These are phyloP conservation scores for Clavariopsis aquatica DNA, from an alignment of 495 filamentous ascomycete genomes.

Conservation along the genomic window DNA sequence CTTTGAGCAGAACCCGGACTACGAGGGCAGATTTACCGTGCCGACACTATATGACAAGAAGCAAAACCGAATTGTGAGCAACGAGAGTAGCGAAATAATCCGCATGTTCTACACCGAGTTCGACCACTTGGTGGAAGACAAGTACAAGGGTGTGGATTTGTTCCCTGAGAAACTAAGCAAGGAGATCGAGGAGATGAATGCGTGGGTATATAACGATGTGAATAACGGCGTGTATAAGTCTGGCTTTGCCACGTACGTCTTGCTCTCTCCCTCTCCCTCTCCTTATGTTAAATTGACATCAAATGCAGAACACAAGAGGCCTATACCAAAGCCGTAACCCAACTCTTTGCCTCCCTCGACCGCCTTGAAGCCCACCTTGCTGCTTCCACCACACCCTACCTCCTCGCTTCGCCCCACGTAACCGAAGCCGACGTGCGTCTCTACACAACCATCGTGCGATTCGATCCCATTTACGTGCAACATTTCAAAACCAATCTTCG, in stretches of 20 bases:
- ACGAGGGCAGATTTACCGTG: constrained; percentile 75
- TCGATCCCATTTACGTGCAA: constrained; percentile 88
- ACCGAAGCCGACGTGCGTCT: constrained; percentile 84
- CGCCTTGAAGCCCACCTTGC: constrained; percentile 66
- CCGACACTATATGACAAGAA: constrained; percentile 78
- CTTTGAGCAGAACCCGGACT: constrained; percentile 65
- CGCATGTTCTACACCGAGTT: constrained; percentile 75
- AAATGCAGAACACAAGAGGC: constrained; percentile 64
- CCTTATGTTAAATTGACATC: constrained; percentile 18
- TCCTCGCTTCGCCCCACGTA: constrained; percentile 62
- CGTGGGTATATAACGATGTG: constrained; percentile 80
- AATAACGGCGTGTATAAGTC: constrained; percentile 87
- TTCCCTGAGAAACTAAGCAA: constrained; percentile 60
- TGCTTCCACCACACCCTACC: constrained; percentile 59
- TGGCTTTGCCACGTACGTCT: constrained; percentile 62
- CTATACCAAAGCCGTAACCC: constrained; percentile 67
- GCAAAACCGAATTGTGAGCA: constrained; percentile 71
- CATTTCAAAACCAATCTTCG: constrained; percentile 92
- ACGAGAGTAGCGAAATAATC: constrained; percentile 84
- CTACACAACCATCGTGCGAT: constrained; percentile 80
- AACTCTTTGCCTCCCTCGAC: constrained; percentile 73
- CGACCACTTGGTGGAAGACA: constrained; percentile 65
- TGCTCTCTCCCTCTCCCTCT: constrained; percentile 45
- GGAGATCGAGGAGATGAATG: constrained; percentile 73
- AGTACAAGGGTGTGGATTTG: constrained; percentile 62